Conservation (phyloP, 164 flowering plant genomes). For the Chimonanthus salicifolius region DNA sequence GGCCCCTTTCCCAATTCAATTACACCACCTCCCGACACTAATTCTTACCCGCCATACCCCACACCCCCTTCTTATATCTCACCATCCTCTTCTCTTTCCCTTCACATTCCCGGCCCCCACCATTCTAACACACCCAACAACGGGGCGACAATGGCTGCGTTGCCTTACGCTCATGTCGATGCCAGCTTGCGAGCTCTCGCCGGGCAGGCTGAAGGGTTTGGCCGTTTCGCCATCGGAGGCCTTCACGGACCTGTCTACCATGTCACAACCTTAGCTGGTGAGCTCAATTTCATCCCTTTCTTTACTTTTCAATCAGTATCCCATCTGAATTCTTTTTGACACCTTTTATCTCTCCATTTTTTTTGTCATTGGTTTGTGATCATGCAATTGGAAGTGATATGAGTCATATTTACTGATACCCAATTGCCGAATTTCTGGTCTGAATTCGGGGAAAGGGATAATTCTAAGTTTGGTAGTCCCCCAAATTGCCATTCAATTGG, state of each 20-base stretch:
- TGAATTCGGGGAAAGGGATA: not conserved
- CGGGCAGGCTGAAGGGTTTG: slow-evolving; percentile 82
- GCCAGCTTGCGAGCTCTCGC: slow-evolving; percentile 53
- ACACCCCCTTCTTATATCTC: not conserved
- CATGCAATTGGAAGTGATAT: not conserved
- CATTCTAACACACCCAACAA: not conserved
- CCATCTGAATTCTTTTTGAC: not conserved
- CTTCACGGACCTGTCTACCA: slow-evolving; percentile 54
- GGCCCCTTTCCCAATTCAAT: not conserved
- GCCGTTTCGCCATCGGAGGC: slow-evolving; percentile 73
- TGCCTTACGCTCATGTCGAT: slow-evolving; percentile 63
- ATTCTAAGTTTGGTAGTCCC: not conserved
- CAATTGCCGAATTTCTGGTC: not conserved
- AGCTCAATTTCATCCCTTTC: not conserved
- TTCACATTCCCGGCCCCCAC: not conserved
- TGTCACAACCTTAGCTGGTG: slow-evolving; percentile 65
- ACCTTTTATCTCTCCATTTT: not conserved
- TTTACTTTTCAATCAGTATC: not conserved
- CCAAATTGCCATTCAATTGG: not conserved
- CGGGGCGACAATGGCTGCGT: slow-evolving; percentile 11
- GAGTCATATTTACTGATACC: not conserved
- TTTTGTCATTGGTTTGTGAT: not conserved
- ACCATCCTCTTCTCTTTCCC: not conserved
- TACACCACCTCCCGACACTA: slow-evolving; percentile 3
- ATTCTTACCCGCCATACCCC: slow-evolving; percentile 9